A percentile compares a stretch with the other conserved stretches of the same genome.
Evolutionary conservation across 371 early-diverging fungal genomes (phyloP).

Genomic region (Parasitella parasitica): DNA sequence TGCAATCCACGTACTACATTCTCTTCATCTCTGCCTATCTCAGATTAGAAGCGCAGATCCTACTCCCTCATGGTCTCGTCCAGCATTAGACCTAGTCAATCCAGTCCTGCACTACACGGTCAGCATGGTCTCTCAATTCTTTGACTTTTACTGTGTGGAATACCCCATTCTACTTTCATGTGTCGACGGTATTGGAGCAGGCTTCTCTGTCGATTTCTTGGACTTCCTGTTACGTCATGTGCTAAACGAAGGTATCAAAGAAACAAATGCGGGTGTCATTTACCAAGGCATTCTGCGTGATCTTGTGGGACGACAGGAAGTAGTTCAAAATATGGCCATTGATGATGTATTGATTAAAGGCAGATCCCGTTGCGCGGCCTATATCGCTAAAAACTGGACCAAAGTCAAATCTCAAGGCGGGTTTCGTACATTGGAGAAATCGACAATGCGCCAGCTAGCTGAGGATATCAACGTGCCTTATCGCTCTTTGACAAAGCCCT

Average conservation of each 20-base stretch:
- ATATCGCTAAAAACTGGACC: conserved; percentile 29
- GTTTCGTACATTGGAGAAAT: conserved; percentile 35
- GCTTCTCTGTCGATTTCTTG: conserved; percentile 49
- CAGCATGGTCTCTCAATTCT: conserved; percentile 32
- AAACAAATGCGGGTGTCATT: conserved; percentile 38
- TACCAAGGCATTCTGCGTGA: conserved; percentile 51
- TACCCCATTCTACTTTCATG: conserved; percentile 49
- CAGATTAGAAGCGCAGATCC: conserved; percentile 44
- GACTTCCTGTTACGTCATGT: conserved; percentile 42
- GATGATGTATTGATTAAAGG: conserved; percentile 40
- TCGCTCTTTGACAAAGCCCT: conserved; percentile 21
- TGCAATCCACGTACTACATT: conserved; percentile 43
- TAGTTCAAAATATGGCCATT: conserved; percentile 42
- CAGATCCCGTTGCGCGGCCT: conserved; percentile 31
- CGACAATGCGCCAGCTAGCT: conserved; percentile 30
- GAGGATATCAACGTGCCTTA: conserved; percentile 33
- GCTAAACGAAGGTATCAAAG: conserved; percentile 37
- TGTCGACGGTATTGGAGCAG: conserved; percentile 48
- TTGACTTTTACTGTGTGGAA: conserved; percentile 49
- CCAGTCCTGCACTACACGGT: conserved; percentile 40
- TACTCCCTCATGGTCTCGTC: conserved; percentile 40
- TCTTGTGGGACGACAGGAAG: conserved; percentile 44
- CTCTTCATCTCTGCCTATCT: conserved; percentile 43
- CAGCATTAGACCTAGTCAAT: conserved; percentile 30
- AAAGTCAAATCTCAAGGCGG: conserved; percentile 37